Evolutionary conservation across 768 basidiomycete species (phyloP), one percentile per base, ranked within the genome.

Genomic region (Naganishia onofrii): DNA sequence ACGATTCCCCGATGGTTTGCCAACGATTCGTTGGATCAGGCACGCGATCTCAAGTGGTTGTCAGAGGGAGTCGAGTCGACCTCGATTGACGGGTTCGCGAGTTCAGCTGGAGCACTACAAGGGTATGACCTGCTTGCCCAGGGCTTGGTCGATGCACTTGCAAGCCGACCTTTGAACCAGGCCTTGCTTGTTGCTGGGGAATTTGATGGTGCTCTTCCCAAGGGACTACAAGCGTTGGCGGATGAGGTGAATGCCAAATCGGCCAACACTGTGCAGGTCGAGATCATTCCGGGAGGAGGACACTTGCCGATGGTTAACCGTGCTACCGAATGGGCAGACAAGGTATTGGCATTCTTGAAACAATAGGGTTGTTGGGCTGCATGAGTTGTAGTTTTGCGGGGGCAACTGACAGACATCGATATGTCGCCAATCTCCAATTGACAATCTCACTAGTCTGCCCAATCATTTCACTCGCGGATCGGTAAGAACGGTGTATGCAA

Each of bases 1-100:
- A 81, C 79, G 26, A 72, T 79, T 23, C 74, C 78, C 2, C 53
- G 80, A 0, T 81, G 80, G 80, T 81, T 81, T 72, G 73, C 70
- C 3, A 26, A 76, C 6, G 66, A 70, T 9, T 75, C 76, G 3
- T 69, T 74, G 29, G 68, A 74, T 51, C 72, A 66, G 26, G 72
- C 74, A 26, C 56, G 65, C 13, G 77, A 75, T 17, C 75, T 69
- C 0, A 55, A 74, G 52, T 44, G 70, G 28, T 68, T 79, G 5
- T 36, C 70, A 31, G 71, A 76, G 36, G 76, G 76, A 72, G 69
- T 81, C 21, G 44, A 69, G 19, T 31, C 54, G 10, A 81, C 80
- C 13, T 52, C 66, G 26, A 52, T 80, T 19, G 75, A 77, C 46
- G 80, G 80, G 21, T 80, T 81, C 64, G 78, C 70, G 6, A 67